Evolutionary conservation across 1,284 basidiomycete species (phyloP), one percentile per base, ranked within the genome.

Genomic region (Cutaneotrichosporon mucoides): DNA sequence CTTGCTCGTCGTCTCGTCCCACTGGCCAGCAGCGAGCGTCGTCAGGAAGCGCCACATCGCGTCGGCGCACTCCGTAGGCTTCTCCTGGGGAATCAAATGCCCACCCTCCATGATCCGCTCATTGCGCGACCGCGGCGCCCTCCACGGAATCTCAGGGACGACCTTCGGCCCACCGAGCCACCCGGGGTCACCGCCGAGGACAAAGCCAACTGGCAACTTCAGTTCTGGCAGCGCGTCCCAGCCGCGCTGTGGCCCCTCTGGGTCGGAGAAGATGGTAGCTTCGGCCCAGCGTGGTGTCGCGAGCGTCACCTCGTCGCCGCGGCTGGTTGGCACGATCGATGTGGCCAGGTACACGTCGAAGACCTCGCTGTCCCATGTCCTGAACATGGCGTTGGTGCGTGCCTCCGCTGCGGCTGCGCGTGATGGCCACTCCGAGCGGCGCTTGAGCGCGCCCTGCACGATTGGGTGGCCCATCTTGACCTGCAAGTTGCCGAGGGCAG

Each of bases 321-420:
- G 10, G 5, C 48, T 36, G 1, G 48, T 50, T 10, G 49, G 49
- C 8, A 82, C 81, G 6, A 91, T 79, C 5, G 83, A 89, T 63
- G 85, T 83, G 15, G 86, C 79, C 41, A 92, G 78, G 71, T 91
- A 92, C 4, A 82, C 62, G 12, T 83, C 79, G 36, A 95, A 81
- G 5, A 86, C 85, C 0, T 80, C 82, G 0, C 84, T 82, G 69
- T 93, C 82, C 69, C 70, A 76, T 3, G 53, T 52, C 13, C 45
- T 56, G 65, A 69, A 75, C 53, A 71, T 71, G 3, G 69, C 64
- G n/a, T 81, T 83, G 37, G 80, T 81, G 69, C 0, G 88, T 89
- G 61, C 86, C 85, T 56, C 85, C 81, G 51, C 88, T 6, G 38
- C 61, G 1, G 40, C 45, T 0, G 13, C 15, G 5, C 43, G 37